Evolutionary conservation across 2,329 filamentous ascomycete genomes (phyloP), one percentile per base, ranked within the genome.

Genomic region (Arthrobotrys musiformis): DNA sequence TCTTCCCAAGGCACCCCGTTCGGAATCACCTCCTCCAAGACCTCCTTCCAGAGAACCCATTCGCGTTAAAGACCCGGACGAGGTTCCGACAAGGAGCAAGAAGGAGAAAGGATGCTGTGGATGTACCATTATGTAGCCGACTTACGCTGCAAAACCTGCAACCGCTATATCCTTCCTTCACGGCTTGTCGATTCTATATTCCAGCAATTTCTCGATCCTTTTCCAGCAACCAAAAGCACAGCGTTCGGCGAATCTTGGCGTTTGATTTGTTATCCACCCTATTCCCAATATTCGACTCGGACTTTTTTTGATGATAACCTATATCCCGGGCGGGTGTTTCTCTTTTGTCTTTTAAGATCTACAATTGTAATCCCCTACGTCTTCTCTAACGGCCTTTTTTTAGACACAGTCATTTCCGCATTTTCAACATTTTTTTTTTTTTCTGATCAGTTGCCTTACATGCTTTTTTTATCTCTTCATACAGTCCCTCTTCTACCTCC

Each of bases 221-320:
- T 63, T 76, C 64, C 48, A 68, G 46, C 64, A 56, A 77, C 64
- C 44, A 70, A 77, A 77, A 77, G 73, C 73, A 77, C 73, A 77
- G 73, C 73, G 73, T 66, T 67, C 42, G 73, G 73, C 73, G 73
- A 77, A 77, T 67, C 73, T 77, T 40, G 73, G 73, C 73, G 73
- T 77, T 77, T 77, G 58, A 77, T 70, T 44, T 77, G 40, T 64
- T 70, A 64, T 76, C 48, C 35, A 61, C 60, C 54, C 26, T 37
- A 40, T 48, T 70, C 35, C 37, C 50, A 52, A 33, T 60, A 62
- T 67, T 73, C 68, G 30, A 58, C 54, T 58, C 54, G 54, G 54
- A 58, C 48, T 66, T 76, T 62, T 37, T 66, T 70, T 70, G 26
- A 76, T 70, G 72, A 69, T 56, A 56, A 60, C 26, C 60, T 70